These are phyloP conservation scores for Tulasnella sp. DNA, from an alignment of 768 basidiomycete genomes.

Conservation along the genomic window DNA sequence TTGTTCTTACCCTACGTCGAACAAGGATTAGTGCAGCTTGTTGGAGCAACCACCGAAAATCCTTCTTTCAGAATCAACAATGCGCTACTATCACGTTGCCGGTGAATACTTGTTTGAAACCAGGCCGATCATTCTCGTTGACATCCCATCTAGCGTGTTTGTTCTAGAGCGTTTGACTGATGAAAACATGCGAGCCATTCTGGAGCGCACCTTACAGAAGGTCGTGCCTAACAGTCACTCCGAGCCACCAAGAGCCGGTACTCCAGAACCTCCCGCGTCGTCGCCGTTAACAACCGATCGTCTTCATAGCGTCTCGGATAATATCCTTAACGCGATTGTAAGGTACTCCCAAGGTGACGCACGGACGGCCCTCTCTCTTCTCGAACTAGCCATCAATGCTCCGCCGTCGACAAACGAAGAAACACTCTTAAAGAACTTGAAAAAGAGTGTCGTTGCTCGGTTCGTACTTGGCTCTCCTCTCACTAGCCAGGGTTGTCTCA, in stretches of 20 bases:
- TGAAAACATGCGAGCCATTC: constrained; percentile 49
- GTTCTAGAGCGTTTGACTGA: constrained; percentile 60
- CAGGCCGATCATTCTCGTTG: background rate
- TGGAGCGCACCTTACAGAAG: constrained; percentile 42
- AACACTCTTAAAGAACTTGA: constrained; percentile 48
- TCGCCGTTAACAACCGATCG: background rate
- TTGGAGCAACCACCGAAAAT: constrained; percentile 85
- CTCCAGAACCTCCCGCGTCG: background rate
- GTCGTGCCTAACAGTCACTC: constrained; percentile 18
- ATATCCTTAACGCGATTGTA: constrained; percentile 43
- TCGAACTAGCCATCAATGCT: constrained; percentile 58
- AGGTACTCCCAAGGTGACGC: constrained; percentile 62
- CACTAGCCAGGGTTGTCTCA: background rate
- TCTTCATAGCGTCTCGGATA: constrained; percentile 34
- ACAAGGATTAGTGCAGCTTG: constrained; percentile 63
- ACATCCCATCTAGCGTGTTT: constrained; percentile 49
- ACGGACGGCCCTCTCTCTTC: constrained; percentile 64
- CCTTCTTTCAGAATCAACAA: constrained; percentile 76
- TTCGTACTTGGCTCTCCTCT: background rate
- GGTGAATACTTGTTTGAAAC: constrained; percentile 39
- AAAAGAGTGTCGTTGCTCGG: constrained; percentile 49
- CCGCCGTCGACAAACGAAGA: constrained; percentile 38
- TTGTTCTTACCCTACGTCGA: constrained; percentile 77
- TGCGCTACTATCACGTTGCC: constrained; percentile 66
- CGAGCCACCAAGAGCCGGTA: background rate